These are phyloP conservation scores for Epichloe aotearoae DNA, from an alignment of 2,329 filamentous ascomycete genomes.

Conservation along the genomic window DNA sequence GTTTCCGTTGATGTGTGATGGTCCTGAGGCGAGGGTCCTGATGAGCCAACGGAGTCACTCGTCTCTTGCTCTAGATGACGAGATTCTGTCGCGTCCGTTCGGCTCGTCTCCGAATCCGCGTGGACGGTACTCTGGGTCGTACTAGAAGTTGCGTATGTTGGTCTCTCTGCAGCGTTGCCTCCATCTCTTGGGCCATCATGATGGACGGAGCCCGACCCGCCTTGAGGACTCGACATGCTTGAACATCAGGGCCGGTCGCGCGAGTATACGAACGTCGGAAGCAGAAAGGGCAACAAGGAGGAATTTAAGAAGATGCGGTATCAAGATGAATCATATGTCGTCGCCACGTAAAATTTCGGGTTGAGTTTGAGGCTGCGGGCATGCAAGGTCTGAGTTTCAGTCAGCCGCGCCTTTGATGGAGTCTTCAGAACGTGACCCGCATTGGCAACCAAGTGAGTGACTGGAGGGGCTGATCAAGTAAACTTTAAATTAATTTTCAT, in stretches of 20 bases:
- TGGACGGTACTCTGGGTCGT: neutral
- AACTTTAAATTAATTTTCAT: too few relatives aligned
- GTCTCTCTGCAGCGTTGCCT: neutral
- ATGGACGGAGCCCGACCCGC: slow-evolving; percentile 12
- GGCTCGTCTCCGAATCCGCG: neutral
- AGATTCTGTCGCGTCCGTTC: neutral
- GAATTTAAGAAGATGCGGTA: neutral
- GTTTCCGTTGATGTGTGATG: neutral
- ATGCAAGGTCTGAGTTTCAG: slow-evolving; percentile 2
- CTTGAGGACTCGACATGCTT: slow-evolving; percentile 21
- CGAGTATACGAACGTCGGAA: neutral
- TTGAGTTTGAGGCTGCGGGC: neutral
- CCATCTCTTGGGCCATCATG: slow-evolving; percentile 1
- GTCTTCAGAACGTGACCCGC: too few relatives aligned
- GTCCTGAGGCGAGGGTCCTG: neutral
- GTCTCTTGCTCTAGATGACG: neutral
- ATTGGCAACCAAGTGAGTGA: too few relatives aligned
- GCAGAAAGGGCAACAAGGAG: too few relatives aligned
- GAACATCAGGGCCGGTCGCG: slow-evolving; percentile 10
- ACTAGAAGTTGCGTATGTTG: neutral
- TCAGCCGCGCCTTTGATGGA: slow-evolving; percentile 1
- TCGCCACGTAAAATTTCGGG: neutral
- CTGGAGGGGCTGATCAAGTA: too few relatives aligned
- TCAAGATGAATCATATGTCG: neutral
- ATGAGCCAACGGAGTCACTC: neutral